phyloP scores from a whole-genome alignment of 441 rosid genomes.

The Cnidoscolus chayamansa region DNA sequence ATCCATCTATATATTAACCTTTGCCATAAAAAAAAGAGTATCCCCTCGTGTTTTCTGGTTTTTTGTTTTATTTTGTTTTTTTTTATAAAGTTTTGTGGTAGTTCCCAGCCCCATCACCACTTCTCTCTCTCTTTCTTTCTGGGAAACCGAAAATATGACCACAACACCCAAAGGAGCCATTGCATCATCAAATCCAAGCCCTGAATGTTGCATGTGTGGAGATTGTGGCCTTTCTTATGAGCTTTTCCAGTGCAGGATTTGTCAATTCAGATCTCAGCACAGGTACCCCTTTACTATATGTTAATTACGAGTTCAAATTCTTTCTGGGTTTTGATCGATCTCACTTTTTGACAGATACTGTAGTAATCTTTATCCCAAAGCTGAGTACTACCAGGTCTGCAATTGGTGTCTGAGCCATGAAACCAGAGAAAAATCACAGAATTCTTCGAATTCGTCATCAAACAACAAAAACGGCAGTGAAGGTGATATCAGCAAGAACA shows the following conservation, averaged over 20 bases:
- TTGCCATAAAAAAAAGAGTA: background rate
- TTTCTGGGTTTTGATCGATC: conserved; percentile 12
- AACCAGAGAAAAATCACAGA: conserved; percentile 38
- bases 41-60: no score
- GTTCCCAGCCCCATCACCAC: background rate
- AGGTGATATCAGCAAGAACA: conserved; percentile 26
- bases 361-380: conserved; percentile 58
- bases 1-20: background rate
- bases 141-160: conserved; percentile 16
- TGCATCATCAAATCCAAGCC: conserved; percentile 15
- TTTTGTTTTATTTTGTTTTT: background rate
- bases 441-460: conserved; percentile 40
- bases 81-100: conserved; percentile 1
- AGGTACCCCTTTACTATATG: conserved; percentile 31
- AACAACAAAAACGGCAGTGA: conserved; percentile 28
- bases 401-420: conserved; percentile 56
- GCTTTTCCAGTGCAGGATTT: conserved; percentile 51
- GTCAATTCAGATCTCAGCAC: conserved; percentile 68
- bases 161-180: conserved; percentile 16
- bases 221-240: conserved; percentile 50
- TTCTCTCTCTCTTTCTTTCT: background rate
- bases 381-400: conserved; percentile 46
- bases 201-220: conserved; percentile 71
- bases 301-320: background rate
- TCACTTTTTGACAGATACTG: conserved; percentile 42